phyloP scores from a whole-genome alignment of 345 rosid genomes.

The Raphanus sativus region DNA sequence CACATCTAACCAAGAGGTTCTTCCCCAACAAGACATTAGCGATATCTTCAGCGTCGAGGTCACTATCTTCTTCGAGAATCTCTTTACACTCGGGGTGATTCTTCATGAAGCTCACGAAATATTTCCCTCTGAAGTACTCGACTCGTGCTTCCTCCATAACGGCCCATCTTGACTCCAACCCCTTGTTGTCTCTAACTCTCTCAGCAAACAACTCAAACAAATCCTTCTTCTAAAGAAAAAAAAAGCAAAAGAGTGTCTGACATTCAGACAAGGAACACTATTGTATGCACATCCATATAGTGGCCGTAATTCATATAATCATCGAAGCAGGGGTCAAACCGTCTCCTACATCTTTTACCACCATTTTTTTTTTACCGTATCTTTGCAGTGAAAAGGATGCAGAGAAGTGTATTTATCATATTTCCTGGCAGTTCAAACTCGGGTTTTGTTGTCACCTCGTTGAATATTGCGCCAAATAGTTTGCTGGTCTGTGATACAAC shows the following conservation, averaged over 20 bases:
- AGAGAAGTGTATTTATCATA: no score
- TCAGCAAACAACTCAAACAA: slow-evolving; percentile 93
- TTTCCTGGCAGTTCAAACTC: no score
- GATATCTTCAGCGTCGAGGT: slow-evolving; percentile 83
- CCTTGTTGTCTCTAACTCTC: slow-evolving; percentile 96
- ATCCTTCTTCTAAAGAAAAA: slow-evolving; percentile 55
- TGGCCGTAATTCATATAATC: no score
- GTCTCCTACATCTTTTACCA: no score
- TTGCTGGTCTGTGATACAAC: no score
- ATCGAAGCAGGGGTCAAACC: no score
- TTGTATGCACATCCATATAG: no score
- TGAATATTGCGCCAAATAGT: no score
- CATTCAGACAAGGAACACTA: no score
- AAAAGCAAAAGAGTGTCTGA: not conserved
- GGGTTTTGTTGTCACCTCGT: no score
- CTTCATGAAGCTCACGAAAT: slow-evolving; percentile 72
- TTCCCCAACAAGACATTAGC: slow-evolving; percentile 73
- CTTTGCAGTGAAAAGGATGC: no score
- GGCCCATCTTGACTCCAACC: slow-evolving; percentile 92
- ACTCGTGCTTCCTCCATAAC: slow-evolving; percentile 95
- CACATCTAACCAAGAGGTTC: slow-evolving; percentile 91
- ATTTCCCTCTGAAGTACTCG: slow-evolving; percentile 93
- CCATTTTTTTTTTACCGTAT: no score
- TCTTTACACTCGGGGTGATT: slow-evolving; percentile 82
- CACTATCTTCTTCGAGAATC: slow-evolving; percentile 64